Percentiles rank a stretch among this genome's conserved stretches.
phyloP scores from a whole-genome alignment of 192 early-diverging fungal species.

The Entophlyctis luteolus region DNA sequence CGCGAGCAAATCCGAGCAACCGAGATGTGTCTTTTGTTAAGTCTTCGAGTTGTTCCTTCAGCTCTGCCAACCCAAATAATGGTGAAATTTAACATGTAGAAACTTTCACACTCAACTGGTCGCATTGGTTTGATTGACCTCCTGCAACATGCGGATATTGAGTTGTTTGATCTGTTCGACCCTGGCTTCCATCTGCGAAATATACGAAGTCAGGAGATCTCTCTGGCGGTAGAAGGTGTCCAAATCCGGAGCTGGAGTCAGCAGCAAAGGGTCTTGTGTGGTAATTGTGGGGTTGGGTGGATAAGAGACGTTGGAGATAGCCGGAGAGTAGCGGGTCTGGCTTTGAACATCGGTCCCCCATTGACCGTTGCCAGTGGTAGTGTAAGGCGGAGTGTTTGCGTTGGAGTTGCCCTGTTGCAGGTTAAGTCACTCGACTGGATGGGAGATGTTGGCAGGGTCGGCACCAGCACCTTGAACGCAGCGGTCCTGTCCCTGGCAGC shows the following conservation, averaged over 20 bases:
- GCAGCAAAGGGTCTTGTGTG: not conserved
- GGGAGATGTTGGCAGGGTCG: not conserved
- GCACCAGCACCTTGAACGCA: constrained; percentile 6
- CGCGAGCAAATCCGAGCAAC: not conserved
- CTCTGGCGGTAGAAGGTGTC: constrained; percentile 22
- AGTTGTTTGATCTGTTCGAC: not conserved
- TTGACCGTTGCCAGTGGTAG: not conserved
- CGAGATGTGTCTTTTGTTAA: constrained; percentile 8
- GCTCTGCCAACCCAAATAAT: not conserved
- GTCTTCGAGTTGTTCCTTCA: not conserved
- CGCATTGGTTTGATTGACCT: constrained; percentile 14
- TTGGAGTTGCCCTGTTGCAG: not conserved
- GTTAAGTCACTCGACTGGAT: not conserved
- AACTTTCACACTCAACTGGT: not conserved
- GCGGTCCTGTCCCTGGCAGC: constrained; percentile 18
- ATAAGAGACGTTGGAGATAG: not conserved
- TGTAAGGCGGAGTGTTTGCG: not conserved
- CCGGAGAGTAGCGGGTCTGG: not conserved
- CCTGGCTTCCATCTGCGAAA: not conserved
- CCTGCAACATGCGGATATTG: not conserved
- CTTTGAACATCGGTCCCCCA: not conserved
- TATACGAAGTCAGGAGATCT: constrained; percentile 16
- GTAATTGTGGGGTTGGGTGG: not conserved
- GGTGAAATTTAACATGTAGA: no score
- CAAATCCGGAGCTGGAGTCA: constrained; percentile 6